Conservation (phyloP, 345 rosid genomes). For the Gossypium herbaceum region DNA sequence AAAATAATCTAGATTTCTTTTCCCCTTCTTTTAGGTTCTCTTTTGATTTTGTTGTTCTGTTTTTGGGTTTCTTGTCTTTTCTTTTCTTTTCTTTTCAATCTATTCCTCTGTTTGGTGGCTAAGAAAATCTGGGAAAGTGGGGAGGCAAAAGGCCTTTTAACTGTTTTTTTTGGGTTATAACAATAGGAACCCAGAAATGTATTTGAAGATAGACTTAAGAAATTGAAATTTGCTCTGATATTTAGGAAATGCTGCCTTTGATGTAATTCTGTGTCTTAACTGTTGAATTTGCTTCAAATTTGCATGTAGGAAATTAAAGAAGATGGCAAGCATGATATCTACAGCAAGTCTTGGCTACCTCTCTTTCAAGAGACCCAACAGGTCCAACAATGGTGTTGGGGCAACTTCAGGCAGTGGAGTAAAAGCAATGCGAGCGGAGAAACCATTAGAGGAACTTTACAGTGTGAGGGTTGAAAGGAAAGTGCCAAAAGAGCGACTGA, state of each 20-base stretch:
- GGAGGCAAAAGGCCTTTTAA: constrained; percentile 37
- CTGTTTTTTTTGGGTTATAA: neutral
- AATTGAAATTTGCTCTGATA: neutral
- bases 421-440: constrained; percentile 60
- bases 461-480: constrained; percentile 70
- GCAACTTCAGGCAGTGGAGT: constrained; percentile 18
- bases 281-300: neutral
- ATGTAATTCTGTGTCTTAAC: neutral
- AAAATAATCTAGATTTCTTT: neutral
- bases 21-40: neutral
- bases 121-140: neutral
- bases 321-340: constrained; percentile 43
- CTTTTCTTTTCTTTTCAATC: neutral
- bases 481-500: constrained; percentile 49
- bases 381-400: neutral
- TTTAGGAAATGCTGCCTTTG: neutral
- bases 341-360: constrained; percentile 30
- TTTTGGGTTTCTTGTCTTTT: neutral
- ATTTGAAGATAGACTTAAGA: neutral
- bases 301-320: neutral
- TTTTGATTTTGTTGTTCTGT: neutral
- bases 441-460: constrained; percentile 73
- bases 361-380: constrained; percentile 29
- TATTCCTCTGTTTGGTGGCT: neutral
- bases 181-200: neutral